A percentile compares a stretch with the other conserved stretches of the same genome.
Evolutionary conservation across 306 rosid genomes (phyloP).

Genomic region (barrel medic (Medicago truncatula)): MtrunA17r5.0-ANR NC_053042.1:42121001-42121500

Average conservation of each 20-base stretch:
- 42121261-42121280: neutral
- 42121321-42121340: conserved; percentile 30
- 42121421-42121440: conserved; percentile 25
- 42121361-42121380: neutral
- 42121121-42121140: conserved; percentile 61
- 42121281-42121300: conserved; percentile 1
- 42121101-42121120: conserved; percentile 85
- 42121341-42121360: conserved; percentile 36
- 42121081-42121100: conserved; percentile 63
- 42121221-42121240: conserved; percentile 41
- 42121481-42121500: conserved; percentile 59
- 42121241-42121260: neutral
- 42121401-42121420: conserved; percentile 28
- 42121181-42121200: conserved; percentile 45
- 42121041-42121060: conserved; percentile 51
- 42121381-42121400: conserved; percentile 22
- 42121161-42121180: neutral
- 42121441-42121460: conserved; percentile 40
- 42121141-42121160: conserved; percentile 43
- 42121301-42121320: conserved; percentile 23
- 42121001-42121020: conserved; percentile 71
- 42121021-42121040: conserved; percentile 64
- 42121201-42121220: conserved; percentile 53
- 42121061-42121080: conserved; percentile 58
- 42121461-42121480: conserved; percentile 57